Base-by-base conservation (phyloP, 345 rosid species). In the Gossypium stocksii region DNA sequence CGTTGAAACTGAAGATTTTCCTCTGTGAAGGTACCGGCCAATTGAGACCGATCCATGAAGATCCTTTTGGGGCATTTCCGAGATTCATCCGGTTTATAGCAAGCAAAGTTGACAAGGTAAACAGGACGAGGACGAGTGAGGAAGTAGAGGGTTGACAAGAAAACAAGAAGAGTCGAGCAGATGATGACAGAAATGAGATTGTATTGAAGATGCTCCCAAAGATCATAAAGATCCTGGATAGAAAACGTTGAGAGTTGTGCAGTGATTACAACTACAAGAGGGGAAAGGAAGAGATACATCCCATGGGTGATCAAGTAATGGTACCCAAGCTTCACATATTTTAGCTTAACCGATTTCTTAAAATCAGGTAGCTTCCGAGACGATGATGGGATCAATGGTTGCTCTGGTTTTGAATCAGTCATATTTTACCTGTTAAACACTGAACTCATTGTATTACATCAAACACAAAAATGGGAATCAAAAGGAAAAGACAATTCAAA, bases 321-420 rank as follows among this genome's bases (percentile, higher is more conserved):
- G 63, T 89, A 89, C 63, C 93, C 93, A 59, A 89, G 90, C 84
- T 89, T 89, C 79, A 89, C 89, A 66, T 89, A 87, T 68, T 87
- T 87, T 20, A 89, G 88, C 83, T 89, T 89, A 23, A 89, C 73
- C 2, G 89, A 86, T 71, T 87, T 85, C 72, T 87, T 88, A 82
- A 89, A 89, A 82, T 89, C 93, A 17, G 93, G 93, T 19, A 77
- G 79, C 41, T 70, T 77, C 20, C 64, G 57, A 51, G 74, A 46
- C 19, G 75, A 60, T 7, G 74, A 25, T 70, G 70, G 43, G 15
- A 60, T 77, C 75, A 77, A 61, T 10, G 79, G 70, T 61, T 49
- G 46, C 12, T 14, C 75, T 4, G 48, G 68, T 29, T 69, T 76
- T 49, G 70, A n/a, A 38, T 60, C 79, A 10, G 61, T 49, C 79